Percentiles rank a stretch among this genome's conserved stretches.
Evolutionary conservation across 2,329 filamentous ascomycete species (phyloP).

Genomic region (Aspergillus brunneoviolaceus): DNA sequence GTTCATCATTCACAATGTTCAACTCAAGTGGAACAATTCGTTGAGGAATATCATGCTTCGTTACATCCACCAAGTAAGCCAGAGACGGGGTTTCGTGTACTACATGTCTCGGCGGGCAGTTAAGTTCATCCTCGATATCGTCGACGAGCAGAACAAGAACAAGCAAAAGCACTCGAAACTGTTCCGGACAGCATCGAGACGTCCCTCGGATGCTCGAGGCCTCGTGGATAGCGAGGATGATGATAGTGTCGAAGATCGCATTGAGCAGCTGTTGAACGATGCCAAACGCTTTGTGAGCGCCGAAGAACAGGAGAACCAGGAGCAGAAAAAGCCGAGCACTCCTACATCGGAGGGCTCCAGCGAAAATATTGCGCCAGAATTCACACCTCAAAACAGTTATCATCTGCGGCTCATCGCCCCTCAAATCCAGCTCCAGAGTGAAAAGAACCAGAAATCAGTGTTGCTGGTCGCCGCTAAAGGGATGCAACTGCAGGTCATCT

Average conservation of each 20-base stretch:
- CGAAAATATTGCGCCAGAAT: slow-evolving; percentile 80
- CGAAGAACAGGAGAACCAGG: slow-evolving; percentile 54
- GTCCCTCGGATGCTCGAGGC: slow-evolving; percentile 30
- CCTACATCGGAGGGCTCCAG: slow-evolving; percentile 55
- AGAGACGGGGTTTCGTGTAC: slow-evolving; percentile 93
- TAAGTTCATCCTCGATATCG: slow-evolving; percentile 96
- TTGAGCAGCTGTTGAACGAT: slow-evolving; percentile 81
- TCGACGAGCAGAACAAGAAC: slow-evolving; percentile 84
- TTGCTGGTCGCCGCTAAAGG: slow-evolving; percentile 94
- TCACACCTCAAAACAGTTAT: slow-evolving; percentile 88
- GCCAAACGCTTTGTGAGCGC: slow-evolving; percentile 77
- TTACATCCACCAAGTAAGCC: slow-evolving; percentile 96
- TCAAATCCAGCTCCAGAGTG: slow-evolving; percentile 96
- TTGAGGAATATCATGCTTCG: slow-evolving; percentile 93
- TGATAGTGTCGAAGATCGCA: slow-evolving; percentile 75
- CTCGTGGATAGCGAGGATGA: slow-evolving; percentile 56
- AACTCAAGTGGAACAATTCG: slow-evolving; percentile 98
- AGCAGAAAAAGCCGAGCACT: slow-evolving; percentile 43
- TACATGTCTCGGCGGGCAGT: slow-evolving; percentile 94
- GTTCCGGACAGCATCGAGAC: slow-evolving; percentile 26
- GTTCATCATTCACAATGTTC: slow-evolving; percentile 96
- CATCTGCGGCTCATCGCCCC: slow-evolving; percentile 93
- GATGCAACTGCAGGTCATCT: slow-evolving; percentile 96
- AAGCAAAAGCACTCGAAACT: slow-evolving; percentile 50
- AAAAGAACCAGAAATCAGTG: slow-evolving; percentile 97